Base-by-base conservation (phyloP, 176 grass and related monocot genomes). In the Thalia dealbata region DNA sequence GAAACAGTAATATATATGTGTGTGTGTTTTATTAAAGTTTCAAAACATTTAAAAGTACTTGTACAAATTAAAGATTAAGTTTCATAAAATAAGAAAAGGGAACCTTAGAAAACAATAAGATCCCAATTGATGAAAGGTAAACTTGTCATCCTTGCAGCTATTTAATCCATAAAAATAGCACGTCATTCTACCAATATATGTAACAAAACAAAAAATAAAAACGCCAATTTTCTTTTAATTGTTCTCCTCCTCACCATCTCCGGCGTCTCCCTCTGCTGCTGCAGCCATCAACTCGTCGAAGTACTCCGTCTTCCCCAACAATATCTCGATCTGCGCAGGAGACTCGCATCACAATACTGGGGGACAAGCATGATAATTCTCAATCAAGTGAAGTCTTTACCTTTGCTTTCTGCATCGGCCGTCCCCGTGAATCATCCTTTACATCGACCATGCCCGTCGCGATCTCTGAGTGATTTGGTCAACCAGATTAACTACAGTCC, bases 281-380 rank as follows among this genome's bases (percentile, higher is more conserved):
- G 85, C 85, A 0, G 87, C 87, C 95, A 99, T 99, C 62, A 99
- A 67, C 78, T 99, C 95, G 78, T 99, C 95, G 22, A 99, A 99
- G 70, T 91, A 93, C 50, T 92, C 87, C 0, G 95, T 93, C 73
- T 99, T 99, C 12, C 90, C 83, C 27, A 99, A 58, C 29, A 92
- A 70, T 72, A 99, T 93, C 70, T 99, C 90, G 54, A 99, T 99
- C 90, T 93, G 79, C 29, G 11, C n/a, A 63, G 56, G 48, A 14
- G 19, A 70, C 61, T 27, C 52, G 43, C 54, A 65, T 67, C 16
- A 51, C n/a, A n/a, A n/a, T n/a, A n/a, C n/a, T n/a, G n/a, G n/a
- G n/a, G n/a, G n/a, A n/a, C n/a, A n/a, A n/a, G n/a, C n/a, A n/a
- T n/a, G n/a, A n/a, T n/a, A n/a, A n/a, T n/a, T n/a, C n/a, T n/a